phyloP scores from a whole-genome alignment of 1,284 basidiomycete species.

The Spongiforma sp. region DNA sequence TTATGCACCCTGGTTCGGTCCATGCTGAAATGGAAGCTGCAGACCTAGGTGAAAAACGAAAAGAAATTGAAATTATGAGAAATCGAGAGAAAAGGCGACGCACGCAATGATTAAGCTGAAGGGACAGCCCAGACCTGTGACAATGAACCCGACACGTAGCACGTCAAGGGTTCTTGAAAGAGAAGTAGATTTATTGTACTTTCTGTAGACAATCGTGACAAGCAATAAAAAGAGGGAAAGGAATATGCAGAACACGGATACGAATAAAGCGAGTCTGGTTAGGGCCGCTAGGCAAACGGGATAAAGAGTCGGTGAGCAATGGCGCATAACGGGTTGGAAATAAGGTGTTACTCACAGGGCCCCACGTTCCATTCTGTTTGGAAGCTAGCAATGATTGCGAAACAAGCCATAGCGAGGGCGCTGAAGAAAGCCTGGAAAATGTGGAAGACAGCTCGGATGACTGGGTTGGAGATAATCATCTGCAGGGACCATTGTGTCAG shows the following conservation, averaged over 20 bases:
- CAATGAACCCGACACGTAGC: conserved; percentile 80
- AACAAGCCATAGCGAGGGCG: conserved; percentile 88
- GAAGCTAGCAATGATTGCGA: conserved; percentile 84
- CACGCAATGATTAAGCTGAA: conserved; percentile 77
- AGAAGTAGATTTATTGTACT: conserved; percentile 78
- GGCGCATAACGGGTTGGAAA: conserved; percentile 6
- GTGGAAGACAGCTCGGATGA: conserved; percentile 77
- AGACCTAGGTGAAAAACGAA: conserved; percentile 52
- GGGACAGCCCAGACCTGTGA: conserved; percentile 68
- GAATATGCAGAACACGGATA: too few relatives aligned
- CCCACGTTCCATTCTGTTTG: conserved; percentile 83
- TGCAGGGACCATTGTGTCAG: conserved; percentile 40
- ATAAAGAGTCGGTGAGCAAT: too few relatives aligned
- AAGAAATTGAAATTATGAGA: conserved; percentile 10
- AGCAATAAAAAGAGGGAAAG: too few relatives aligned
- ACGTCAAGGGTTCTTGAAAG: conserved; percentile 82
- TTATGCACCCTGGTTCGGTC: conserved; percentile 86
- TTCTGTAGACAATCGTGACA: too few relatives aligned
- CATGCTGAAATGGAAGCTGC: conserved; percentile 76
- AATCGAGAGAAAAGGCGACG: conserved; percentile 36
- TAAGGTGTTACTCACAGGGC: conserved; percentile 65
- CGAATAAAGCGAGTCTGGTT: conserved; percentile 87
- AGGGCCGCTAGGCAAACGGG: too few relatives aligned
- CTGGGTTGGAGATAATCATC: conserved; percentile 86
- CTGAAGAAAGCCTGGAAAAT: conserved; percentile 84